Conservation (phyloP, 2,329 filamentous ascomycete genomes). For the Hypoxylon sp. region DNA sequence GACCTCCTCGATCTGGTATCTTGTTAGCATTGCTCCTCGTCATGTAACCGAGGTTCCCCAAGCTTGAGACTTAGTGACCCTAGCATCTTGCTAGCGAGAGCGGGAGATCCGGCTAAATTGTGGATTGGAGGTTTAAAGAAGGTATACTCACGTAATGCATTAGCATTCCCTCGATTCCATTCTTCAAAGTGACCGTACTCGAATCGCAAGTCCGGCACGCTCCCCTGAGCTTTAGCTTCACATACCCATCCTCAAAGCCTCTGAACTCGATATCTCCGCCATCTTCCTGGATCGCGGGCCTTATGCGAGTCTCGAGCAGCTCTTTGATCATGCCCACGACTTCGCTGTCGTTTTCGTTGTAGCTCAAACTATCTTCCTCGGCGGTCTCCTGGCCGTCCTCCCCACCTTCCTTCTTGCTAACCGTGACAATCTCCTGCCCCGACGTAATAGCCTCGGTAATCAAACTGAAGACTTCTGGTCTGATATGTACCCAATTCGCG, state of each 20-base stretch:
- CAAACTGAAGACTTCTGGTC: constrained; percentile 93
- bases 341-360: constrained; percentile 92
- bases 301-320: constrained; percentile 92
- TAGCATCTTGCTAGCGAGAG: not conserved
- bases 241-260: constrained; percentile 88
- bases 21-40: constrained; percentile 49
- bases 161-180: constrained; percentile 98
- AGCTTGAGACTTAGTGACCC: not conserved
- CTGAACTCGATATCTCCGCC: constrained; percentile 97
- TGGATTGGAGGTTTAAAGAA: constrained; percentile 3
- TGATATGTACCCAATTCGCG: constrained; percentile 93
- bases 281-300: constrained; percentile 96
- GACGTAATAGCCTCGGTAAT: constrained; percentile 93
- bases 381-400: constrained; percentile 55
- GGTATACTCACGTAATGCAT: constrained; percentile 86
- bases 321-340: constrained; percentile 99
- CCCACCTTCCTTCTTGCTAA: constrained; percentile 70
- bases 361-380: constrained; percentile 80
- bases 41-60: not conserved
- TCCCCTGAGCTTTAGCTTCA: constrained; percentile 88
- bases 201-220: constrained; percentile 97
- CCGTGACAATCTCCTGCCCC: constrained; percentile 84
- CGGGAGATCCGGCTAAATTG: not conserved
- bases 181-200: constrained; percentile 96
- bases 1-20: constrained; percentile 91